These are phyloP conservation scores for Draba incana DNA, from an alignment of 345 rosid species.

Conservation along the genomic window DNA sequence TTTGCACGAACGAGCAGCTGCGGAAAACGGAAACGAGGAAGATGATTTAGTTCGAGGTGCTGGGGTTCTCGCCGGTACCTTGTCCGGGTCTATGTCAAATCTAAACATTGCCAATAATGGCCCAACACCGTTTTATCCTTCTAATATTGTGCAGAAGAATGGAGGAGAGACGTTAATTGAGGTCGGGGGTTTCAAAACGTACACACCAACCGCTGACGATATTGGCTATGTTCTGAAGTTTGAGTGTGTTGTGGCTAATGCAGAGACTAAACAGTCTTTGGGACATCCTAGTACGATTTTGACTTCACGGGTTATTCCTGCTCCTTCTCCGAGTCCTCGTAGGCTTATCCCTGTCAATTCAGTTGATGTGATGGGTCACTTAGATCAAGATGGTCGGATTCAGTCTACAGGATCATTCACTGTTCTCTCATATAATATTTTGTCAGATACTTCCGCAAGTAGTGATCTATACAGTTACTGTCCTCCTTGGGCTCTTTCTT, in stretches of 20 bases:
- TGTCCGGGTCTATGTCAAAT: conserved; percentile 71
- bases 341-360: conserved; percentile 73
- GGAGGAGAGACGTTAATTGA: conserved; percentile 86
- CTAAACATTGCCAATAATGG: conserved; percentile 66
- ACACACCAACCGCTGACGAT: conserved; percentile 93
- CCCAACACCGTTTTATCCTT: conserved; percentile 73
- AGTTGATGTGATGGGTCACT: conserved; percentile 69
- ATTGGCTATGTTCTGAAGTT: conserved; percentile 90
- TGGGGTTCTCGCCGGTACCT: conserved; percentile 57
- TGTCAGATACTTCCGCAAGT: conserved; percentile 79
- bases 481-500: conserved; percentile 99
- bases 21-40: conserved; percentile 85
- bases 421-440: conserved; percentile 92
- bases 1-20: conserved; percentile 93
- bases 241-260: conserved; percentile 86
- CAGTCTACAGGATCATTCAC: conserved; percentile 84
- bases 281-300: conserved; percentile 69
- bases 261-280: conserved; percentile 64
- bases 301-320: conserved; percentile 97
- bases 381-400: conserved; percentile 73
- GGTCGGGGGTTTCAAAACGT: conserved; percentile 86
- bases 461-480: conserved; percentile 82
- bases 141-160: conserved; percentile 68
- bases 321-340: conserved; percentile 94
- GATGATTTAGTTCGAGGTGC: conserved; percentile 86